Evolutionary conservation across 345 rosid species (phyloP), one percentile per base, ranked within the genome.

Genomic region (Dovyalis caffra): DNA sequence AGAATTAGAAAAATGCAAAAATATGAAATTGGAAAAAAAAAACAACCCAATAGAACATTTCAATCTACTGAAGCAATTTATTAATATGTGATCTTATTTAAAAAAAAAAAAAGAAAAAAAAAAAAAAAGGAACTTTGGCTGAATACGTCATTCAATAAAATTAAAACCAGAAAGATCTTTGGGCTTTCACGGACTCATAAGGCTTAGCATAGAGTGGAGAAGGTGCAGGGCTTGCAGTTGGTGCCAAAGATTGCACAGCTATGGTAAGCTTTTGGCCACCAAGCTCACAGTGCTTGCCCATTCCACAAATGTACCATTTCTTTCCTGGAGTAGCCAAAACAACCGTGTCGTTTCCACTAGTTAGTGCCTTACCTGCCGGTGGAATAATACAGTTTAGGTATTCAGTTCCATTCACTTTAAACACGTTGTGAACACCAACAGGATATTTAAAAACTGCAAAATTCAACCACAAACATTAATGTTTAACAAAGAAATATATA

Each of bases 381-480:
- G 84, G 86, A 6, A 9, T 67, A 0, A 6, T 51, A 51, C 86
- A 80, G 23, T 58, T 69, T 23, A 58, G 74, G 64, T 80, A 80
- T 12, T 32, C 73, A 5, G 80, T 75, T 69, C 78, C 86, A 12
- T 83, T 75, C 78, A 78, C 82, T 43, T 63, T 70, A 25, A 64
- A 64, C 74, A 81, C 82, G 20, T 71, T 73, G 70, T 72, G 81
- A 2, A 15, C 73, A 21, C 75, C 79, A 1, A 11, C 57, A 0
- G 62, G 68, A 67, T 85, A 80, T 9, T 57, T 37, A 76, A 85
- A 82, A 28, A 85, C 84, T 80, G 62, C 76, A 61, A 47, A 43
- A 47, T 18, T 20, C 61, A 31, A 40, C 37, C 23, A 63, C 45
- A 23, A 60, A 8, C 60, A 66, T 33, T 49, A 31, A 11, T n/a